These are phyloP conservation scores for Trichocladium antarcticum DNA, from an alignment of 495 filamentous ascomycete genomes.

Conservation along the genomic window DNA sequence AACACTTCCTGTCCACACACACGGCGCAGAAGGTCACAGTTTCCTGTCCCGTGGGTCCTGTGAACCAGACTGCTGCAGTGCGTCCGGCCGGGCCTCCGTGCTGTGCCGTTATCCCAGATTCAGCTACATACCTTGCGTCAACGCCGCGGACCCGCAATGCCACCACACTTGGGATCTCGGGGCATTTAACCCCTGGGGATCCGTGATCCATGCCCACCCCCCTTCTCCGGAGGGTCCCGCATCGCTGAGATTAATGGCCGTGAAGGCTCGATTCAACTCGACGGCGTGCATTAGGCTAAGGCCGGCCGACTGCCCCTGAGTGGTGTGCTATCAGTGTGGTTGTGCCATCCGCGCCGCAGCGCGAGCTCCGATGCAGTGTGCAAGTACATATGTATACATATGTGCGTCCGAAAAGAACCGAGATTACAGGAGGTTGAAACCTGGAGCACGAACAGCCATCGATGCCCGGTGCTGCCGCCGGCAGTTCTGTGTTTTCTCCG, in stretches of 20 bases:
- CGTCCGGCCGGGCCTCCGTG: not conserved
- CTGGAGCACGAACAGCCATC: slow-evolving; percentile 3
- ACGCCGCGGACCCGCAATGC: not conserved
- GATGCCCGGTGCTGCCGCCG: not conserved
- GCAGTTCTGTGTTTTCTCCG: not conserved
- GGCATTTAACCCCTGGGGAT: not conserved
- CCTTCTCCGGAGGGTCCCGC: not conserved
- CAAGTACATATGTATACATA: too few relatives aligned
- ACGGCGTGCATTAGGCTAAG: not conserved
- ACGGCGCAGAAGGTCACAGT: too few relatives aligned
- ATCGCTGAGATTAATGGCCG: not conserved
- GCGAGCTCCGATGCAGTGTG: too few relatives aligned
- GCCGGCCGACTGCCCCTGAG: not conserved
- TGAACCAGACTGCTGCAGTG: too few relatives aligned
- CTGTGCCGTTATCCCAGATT: slow-evolving; percentile 1
- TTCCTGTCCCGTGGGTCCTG: too few relatives aligned
- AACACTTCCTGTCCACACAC: too few relatives aligned
- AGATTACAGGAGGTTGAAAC: slow-evolving; percentile 10
- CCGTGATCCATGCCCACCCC: not conserved
- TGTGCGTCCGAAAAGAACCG: not conserved
- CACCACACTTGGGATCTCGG: not conserved
- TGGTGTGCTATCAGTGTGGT: too few relatives aligned
- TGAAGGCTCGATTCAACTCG: too few relatives aligned
- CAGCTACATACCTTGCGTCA: not conserved
- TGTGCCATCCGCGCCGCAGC: too few relatives aligned